Evolutionary conservation across 306 rosid genomes (phyloP).

Genomic region (Citrullus mucosospermus): DNA sequence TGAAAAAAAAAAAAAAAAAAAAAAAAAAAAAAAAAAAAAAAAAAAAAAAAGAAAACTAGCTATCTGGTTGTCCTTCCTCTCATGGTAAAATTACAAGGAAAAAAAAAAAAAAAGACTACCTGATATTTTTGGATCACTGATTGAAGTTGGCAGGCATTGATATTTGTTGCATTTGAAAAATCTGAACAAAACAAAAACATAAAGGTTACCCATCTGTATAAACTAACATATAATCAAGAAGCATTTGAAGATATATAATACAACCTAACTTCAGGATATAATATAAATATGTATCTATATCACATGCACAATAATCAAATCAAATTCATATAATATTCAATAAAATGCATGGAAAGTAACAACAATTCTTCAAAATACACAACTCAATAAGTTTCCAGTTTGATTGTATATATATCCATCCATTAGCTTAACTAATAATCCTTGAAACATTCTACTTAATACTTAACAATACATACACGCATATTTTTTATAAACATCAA

Average conservation of each 20-base stretch:
- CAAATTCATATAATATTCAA: background rate
- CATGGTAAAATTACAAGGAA: background rate
- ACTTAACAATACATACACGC: too few species aligned
- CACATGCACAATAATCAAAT: background rate
- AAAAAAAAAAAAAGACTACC: background rate
- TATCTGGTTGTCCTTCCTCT: constrained; percentile 7
- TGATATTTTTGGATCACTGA: background rate
- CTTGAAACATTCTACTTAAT: too few species aligned
- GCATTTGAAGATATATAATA: background rate
- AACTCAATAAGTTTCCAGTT: background rate
- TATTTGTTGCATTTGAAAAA: constrained; percentile 5
- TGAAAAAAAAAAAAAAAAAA: background rate
- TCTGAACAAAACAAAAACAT: constrained; percentile 4
- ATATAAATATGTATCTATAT: background rate
- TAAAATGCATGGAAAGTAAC: background rate
- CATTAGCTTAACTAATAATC: background rate
- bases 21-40: background rate
- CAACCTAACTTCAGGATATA: background rate
- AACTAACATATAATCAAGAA: background rate
- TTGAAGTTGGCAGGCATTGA: background rate
- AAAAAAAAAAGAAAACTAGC: background rate
- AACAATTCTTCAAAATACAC: background rate
- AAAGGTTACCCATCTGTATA: background rate
- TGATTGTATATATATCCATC: background rate
- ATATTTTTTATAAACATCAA: too few species aligned